These are phyloP conservation scores for Talaromyces sp. DNA, from an alignment of 2,329 filamentous ascomycete species.

Conservation along the genomic window DNA sequence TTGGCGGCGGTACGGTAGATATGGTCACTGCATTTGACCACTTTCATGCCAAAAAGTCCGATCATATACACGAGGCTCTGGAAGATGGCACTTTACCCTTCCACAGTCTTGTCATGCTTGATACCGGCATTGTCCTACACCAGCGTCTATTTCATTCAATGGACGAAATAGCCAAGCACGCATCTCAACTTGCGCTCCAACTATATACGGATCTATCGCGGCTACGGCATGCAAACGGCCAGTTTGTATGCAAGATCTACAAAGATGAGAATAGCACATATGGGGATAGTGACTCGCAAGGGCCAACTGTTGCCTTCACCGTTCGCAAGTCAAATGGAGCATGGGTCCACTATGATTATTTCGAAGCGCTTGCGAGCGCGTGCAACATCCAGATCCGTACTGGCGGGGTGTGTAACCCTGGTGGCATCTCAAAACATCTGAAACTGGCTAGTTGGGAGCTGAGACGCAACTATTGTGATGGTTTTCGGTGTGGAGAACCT, in stretches of 20 bases:
- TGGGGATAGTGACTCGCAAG: conserved; percentile 48
- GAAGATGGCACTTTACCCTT: conserved; percentile 90
- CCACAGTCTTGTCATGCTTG: conserved; percentile 80
- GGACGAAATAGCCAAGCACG: conserved; percentile 64
- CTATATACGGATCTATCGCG: conserved; percentile 55
- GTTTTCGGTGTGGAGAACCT: conserved; percentile 76
- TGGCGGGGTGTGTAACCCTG: conserved; percentile 87
- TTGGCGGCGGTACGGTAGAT: conserved; percentile 91
- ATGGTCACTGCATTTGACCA: conserved; percentile 72
- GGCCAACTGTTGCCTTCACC: conserved; percentile 82
- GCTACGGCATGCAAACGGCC: conserved; percentile 65
- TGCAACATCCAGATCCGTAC: conserved; percentile 79
- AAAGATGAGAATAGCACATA: conserved; percentile 38
- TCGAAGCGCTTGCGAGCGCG: conserved; percentile 79
- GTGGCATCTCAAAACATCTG: conserved; percentile 70
- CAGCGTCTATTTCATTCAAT: conserved; percentile 65
- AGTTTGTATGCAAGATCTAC: conserved; percentile 63
- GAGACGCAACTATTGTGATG: conserved; percentile 75
- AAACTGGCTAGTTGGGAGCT: conserved; percentile 73
- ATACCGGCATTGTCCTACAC: conserved; percentile 67
- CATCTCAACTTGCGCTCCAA: conserved; percentile 56
- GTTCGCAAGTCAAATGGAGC: conserved; percentile 61
- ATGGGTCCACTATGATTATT: conserved; percentile 75
- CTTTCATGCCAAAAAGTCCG: conserved; percentile 74
- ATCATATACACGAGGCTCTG: conserved; percentile 69